phyloP scores from a whole-genome alignment of 139 green algal genomes.

The Trebouxia sp. region DNA sequence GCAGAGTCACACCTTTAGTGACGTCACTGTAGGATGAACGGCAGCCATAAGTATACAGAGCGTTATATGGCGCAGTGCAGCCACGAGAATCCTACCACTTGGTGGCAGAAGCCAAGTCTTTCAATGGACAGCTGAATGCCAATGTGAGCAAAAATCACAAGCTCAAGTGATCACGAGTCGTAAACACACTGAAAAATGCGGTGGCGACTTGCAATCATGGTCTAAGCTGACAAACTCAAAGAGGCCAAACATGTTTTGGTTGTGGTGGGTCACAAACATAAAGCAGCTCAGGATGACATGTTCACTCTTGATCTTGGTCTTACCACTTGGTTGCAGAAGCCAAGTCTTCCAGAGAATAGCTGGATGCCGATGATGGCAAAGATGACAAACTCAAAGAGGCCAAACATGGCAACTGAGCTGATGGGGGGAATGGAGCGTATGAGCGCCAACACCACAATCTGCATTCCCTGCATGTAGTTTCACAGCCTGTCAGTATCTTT shows the following conservation, averaged over 20 bases:
- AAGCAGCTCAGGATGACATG: no score
- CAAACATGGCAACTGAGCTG: slow-evolving; percentile 76
- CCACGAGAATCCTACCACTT: no score
- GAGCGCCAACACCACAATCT: slow-evolving; percentile 74
- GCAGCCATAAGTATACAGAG: no score
- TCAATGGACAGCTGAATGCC: slow-evolving; percentile 79
- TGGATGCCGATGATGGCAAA: slow-evolving; percentile 87
- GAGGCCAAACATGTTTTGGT: slow-evolving; percentile 68
- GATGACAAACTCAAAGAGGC: slow-evolving; percentile 78
- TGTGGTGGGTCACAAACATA: no score
- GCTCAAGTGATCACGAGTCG: no score
- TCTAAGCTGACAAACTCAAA: slow-evolving; percentile 80
- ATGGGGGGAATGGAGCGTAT: slow-evolving; percentile 65
- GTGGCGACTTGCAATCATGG: no score
- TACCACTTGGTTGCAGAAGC: slow-evolving; percentile 80
- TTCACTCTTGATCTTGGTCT: no score
- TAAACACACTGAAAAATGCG: no score
- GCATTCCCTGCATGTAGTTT: slow-evolving; percentile 30
- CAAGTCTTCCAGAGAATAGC: slow-evolving; percentile 66
- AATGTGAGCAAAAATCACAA: slow-evolving; percentile 89
- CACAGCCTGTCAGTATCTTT: no score
- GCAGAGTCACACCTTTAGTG: neutral
- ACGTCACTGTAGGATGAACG: no score
- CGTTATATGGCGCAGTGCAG: no score
- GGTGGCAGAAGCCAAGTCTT: slow-evolving; percentile 69